A percentile compares a stretch with the other conserved stretches of the same genome.
phyloP scores from a whole-genome alignment of 805 yeast genomes.

The Ogataea pini region DNA sequence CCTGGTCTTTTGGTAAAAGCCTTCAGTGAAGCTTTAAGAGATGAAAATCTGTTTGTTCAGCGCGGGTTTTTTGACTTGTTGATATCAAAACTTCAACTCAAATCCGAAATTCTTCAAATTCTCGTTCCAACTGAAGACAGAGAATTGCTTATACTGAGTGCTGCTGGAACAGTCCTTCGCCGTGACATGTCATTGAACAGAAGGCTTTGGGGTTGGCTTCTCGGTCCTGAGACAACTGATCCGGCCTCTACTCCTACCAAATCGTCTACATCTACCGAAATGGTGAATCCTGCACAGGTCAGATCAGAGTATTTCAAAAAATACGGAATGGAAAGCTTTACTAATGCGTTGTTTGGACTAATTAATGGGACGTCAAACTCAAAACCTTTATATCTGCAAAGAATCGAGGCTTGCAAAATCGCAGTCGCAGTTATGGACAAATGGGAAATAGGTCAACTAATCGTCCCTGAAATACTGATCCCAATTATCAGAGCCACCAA shows the following conservation, averaged over 20 bases:
- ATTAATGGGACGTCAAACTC: conserved; percentile 37
- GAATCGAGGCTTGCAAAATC: conserved; percentile 59
- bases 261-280: conserved; percentile 7
- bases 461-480: conserved; percentile 68
- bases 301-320: conserved; percentile 59
- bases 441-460: conserved; percentile 86
- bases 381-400: conserved; percentile 31
- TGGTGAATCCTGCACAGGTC: conserved; percentile 18
- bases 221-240: conserved; percentile 67
- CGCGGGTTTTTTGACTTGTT: conserved; percentile 87
- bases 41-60: conserved; percentile 71
- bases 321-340: conserved; percentile 53
- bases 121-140: conserved; percentile 55
- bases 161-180: conserved; percentile 68
- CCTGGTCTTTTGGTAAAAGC: conserved; percentile 79
- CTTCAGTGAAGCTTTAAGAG: conserved; percentile 64
- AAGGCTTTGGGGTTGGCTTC: conserved; percentile 89
- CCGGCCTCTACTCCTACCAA: conserved; percentile 8
- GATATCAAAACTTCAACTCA: conserved; percentile 63
- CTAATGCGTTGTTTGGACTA: conserved; percentile 53
- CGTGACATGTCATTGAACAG: conserved; percentile 94
- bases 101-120: conserved; percentile 54
- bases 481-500: conserved; percentile 61
- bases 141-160: conserved; percentile 57
- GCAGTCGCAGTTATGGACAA: conserved; percentile 79